These are phyloP conservation scores for Neofusicoccum ribis DNA, from an alignment of 2,329 filamentous ascomycete species.

Conservation along the genomic window DNA sequence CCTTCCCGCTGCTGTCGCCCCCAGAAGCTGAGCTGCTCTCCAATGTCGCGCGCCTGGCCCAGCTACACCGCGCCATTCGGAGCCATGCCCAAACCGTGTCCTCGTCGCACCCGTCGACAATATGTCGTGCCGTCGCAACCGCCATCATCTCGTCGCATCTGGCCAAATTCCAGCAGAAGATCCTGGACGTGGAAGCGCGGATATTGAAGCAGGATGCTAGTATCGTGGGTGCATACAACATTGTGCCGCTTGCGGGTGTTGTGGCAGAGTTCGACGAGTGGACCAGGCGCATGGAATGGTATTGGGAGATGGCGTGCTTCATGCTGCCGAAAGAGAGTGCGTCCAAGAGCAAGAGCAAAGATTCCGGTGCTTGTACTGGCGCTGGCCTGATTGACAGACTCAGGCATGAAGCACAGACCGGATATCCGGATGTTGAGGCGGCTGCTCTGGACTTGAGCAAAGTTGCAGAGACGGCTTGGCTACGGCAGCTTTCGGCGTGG, in stretches of 20 bases:
- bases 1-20: conserved; percentile 62
- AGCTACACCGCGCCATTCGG: conserved; percentile 73
- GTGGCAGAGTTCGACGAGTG: conserved; percentile 84
- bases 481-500: conserved; percentile 89
- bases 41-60: conserved; percentile 74
- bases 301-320: conserved; percentile 71
- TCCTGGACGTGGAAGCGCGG: conserved; percentile 78
- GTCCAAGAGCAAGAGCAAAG: conserved; percentile 20
- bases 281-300: conserved; percentile 82
- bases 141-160: conserved; percentile 75
- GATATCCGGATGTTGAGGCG: conserved; percentile 81
- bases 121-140: conserved; percentile 84
- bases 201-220: conserved; percentile 75
- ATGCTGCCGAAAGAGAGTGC: conserved; percentile 53
- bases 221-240: conserved; percentile 87
- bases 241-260: conserved; percentile 85
- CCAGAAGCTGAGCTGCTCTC: conserved; percentile 80
- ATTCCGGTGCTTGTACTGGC: conserved; percentile 55
- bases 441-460: conserved; percentile 71
- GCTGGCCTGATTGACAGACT: conserved; percentile 76
- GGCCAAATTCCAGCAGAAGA: conserved; percentile 75
- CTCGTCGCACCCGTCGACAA: conserved; percentile 71
- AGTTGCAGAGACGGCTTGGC: conserved; percentile 84
- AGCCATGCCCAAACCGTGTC: conserved; percentile 67
- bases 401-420: conserved; percentile 76